These are phyloP conservation scores for Clarireedia hainanense DNA, from an alignment of 2,329 filamentous ascomycete species.

Conservation along the genomic window DNA sequence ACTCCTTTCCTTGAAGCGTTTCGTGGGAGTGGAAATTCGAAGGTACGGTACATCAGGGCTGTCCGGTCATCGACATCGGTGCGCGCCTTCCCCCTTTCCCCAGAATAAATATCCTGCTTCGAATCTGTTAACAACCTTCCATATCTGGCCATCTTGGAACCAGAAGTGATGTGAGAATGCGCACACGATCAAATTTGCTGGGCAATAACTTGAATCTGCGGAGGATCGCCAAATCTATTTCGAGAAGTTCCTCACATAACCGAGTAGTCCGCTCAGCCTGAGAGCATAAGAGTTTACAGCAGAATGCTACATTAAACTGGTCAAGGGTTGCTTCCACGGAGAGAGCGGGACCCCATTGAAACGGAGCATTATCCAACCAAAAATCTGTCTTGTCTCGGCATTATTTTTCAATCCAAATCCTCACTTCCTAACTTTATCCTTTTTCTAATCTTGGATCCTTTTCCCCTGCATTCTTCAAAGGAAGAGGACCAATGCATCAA, in stretches of 20 bases:
- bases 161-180: background rate
- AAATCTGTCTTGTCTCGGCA: background rate
- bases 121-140: background rate
- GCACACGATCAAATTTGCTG: background rate
- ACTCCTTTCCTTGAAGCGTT: too few relatives aligned
- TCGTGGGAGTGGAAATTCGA: too few relatives aligned
- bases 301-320: background rate
- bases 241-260: background rate
- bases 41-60: too few relatives aligned
- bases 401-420: background rate
- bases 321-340: background rate
- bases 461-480: slow-evolving; percentile 2
- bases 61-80: too few relatives aligned
- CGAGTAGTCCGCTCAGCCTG: background rate
- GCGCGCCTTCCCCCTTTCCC: too few relatives aligned
- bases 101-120: too few relatives aligned
- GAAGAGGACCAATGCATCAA: background rate
- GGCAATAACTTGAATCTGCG: background rate
- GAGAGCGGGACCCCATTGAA: background rate
- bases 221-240: background rate
- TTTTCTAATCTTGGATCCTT: slow-evolving; percentile 6
- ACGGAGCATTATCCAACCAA: background rate
- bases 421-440: background rate
- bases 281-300: background rate
- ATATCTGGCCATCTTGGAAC: background rate